Evolutionary conservation across 768 basidiomycete species (phyloP).

Genomic region (Nevesoporus exiguus): DNA sequence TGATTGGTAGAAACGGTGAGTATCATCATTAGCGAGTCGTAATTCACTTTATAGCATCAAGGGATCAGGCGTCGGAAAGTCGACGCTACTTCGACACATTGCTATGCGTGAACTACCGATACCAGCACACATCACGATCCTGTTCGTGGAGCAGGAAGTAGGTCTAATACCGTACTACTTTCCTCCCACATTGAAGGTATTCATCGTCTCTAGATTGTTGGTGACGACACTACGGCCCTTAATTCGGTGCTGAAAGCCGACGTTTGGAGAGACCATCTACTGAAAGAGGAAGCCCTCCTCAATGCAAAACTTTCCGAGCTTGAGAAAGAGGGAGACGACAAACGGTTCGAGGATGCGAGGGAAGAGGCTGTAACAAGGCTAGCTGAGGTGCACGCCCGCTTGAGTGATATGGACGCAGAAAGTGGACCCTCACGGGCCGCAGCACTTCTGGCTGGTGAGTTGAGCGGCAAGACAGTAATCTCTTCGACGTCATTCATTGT

Average conservation of each 20-base stretch:
- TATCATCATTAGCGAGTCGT: not conserved
- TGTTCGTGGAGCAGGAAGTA: conserved; percentile 98
- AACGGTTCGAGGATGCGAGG: conserved; percentile 76
- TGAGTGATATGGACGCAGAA: conserved; percentile 98
- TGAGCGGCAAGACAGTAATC: not conserved
- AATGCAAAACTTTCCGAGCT: conserved; percentile 71
- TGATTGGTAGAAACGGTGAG: conserved; percentile 84
- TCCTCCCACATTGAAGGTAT: not conserved
- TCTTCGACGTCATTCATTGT: not conserved
- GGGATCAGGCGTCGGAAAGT: conserved; percentile 84
- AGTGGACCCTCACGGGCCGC: conserved; percentile 95
- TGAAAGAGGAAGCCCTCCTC: conserved; percentile 77
- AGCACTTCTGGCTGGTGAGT: conserved; percentile 75
- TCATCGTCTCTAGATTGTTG: conserved; percentile 59
- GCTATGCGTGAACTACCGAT: conserved; percentile 93
- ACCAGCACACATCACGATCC: conserved; percentile 91
- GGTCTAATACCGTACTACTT: conserved; percentile 6
- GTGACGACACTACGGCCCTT: conserved; percentile 89
- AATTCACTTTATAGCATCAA: not conserved
- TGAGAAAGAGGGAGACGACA: conserved; percentile 73
- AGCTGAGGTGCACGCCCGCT: conserved; percentile 82
- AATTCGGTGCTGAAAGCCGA: conserved; percentile 99
- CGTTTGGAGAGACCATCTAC: conserved; percentile 92
- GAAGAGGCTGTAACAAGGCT: conserved; percentile 81
- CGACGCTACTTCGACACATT: conserved; percentile 90